Evolutionary conservation across 1,284 basidiomycete genomes (phyloP).

Genomic region (Naganishia cerealis): DNA sequence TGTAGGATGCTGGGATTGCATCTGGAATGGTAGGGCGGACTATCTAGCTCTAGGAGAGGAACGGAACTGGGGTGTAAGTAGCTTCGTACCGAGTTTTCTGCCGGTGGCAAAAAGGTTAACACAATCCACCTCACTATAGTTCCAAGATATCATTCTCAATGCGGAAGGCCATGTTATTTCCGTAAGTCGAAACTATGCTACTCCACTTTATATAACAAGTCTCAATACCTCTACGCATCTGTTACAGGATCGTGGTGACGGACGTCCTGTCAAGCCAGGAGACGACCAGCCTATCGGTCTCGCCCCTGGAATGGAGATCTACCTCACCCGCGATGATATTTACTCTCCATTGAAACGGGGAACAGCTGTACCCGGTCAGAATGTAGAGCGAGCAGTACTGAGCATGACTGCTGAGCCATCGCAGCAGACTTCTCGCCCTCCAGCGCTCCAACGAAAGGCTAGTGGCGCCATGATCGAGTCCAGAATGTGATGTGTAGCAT

Average conservation of each 20-base stretch:
- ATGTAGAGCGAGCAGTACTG: slow-evolving; percentile 20
- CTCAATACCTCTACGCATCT: slow-evolving; percentile 3
- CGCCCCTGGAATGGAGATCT: slow-evolving; percentile 46
- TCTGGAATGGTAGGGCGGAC: slow-evolving; percentile 48
- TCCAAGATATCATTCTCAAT: slow-evolving; percentile 44
- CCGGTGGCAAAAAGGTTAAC: background rate
- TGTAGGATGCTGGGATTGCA: slow-evolving; percentile 36
- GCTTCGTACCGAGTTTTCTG: background rate
- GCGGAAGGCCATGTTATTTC: slow-evolving; percentile 48
- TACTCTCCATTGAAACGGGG: slow-evolving; percentile 29
- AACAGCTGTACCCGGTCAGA: slow-evolving; percentile 6
- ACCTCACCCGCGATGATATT: slow-evolving; percentile 38
- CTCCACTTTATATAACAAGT: background rate
- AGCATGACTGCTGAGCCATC: slow-evolving; percentile 15
- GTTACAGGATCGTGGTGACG: slow-evolving; percentile 46
- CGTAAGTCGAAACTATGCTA: slow-evolving; percentile 36
- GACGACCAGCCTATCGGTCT: slow-evolving; percentile 50
- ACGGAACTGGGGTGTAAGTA: slow-evolving; percentile 50
- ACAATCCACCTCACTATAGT: slow-evolving; percentile 31
- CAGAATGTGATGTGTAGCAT: slow-evolving; percentile 6
- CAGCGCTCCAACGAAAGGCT: slow-evolving; percentile 9
- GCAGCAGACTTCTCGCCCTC: background rate
- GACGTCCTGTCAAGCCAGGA: slow-evolving; percentile 39
- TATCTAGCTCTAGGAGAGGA: slow-evolving; percentile 52
- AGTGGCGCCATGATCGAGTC: slow-evolving; percentile 26